Conservation (phyloP, 2,329 filamentous ascomycete genomes). For the Alternaria ethzedia region DNA sequence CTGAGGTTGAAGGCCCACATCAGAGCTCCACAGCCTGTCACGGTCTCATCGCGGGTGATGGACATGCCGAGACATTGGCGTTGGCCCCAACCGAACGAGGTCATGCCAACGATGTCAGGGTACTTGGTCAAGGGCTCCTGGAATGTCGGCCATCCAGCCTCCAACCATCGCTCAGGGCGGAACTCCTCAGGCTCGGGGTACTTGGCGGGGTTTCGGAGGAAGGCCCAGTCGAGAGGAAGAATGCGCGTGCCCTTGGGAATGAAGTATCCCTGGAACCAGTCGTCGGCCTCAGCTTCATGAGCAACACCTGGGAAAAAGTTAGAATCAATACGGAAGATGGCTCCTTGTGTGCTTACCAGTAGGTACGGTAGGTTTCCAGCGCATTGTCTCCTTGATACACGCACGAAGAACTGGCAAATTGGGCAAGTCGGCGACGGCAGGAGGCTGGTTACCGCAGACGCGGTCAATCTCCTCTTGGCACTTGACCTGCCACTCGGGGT, state of each 20-base stretch:
- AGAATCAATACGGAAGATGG: constrained; percentile 5
- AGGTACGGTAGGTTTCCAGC: constrained; percentile 57
- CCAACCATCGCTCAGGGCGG: constrained; percentile 68
- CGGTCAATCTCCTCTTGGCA: constrained; percentile 44
- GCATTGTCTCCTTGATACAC: constrained; percentile 54
- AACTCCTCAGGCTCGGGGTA: constrained; percentile 70
- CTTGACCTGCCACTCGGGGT: constrained; percentile 45
- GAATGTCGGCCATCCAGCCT: constrained; percentile 68
- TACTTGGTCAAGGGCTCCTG: constrained; percentile 68
- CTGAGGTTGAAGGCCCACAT: constrained; percentile 57
- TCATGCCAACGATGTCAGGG: constrained; percentile 68
- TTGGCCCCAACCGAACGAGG: constrained; percentile 70
- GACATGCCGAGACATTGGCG: constrained; percentile 68
- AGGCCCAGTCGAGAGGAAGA: constrained; percentile 45
- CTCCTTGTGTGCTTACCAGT: constrained; percentile 41
- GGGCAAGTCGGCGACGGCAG: constrained; percentile 47
- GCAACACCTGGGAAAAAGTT: constrained; percentile 51
- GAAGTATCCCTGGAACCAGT: constrained; percentile 57
- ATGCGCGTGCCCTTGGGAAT: constrained; percentile 56
- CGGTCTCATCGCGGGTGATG: constrained; percentile 63
- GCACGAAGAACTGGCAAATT: constrained; percentile 54
- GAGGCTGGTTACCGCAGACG: constrained; percentile 34
- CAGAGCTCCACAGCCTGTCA: constrained; percentile 60
- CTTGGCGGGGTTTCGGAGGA: constrained; percentile 57
- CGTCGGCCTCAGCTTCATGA: constrained; percentile 60